These are phyloP conservation scores for Podaxis carcinomalis DNA, from an alignment of 768 basidiomycete species.

Conservation along the genomic window DNA sequence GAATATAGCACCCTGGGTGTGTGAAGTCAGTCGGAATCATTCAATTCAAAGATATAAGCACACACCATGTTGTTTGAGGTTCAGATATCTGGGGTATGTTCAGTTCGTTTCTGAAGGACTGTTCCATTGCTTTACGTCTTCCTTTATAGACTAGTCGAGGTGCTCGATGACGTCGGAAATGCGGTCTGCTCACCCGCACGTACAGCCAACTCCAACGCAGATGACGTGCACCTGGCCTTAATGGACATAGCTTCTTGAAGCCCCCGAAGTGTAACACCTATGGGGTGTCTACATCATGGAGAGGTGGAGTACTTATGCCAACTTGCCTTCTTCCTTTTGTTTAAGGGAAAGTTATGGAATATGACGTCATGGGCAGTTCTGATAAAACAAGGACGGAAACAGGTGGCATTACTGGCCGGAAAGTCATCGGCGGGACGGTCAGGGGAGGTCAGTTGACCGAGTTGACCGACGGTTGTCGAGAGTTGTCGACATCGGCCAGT, in stretches of 20 bases:
- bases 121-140: background rate
- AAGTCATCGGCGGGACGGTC: too few species aligned
- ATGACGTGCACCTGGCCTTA: background rate
- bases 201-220: background rate
- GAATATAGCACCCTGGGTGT: constrained; percentile 36
- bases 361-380: background rate
- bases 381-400: too few species aligned
- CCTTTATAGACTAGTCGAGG: background rate
- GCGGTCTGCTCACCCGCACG: too few species aligned
- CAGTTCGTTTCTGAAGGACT: background rate
- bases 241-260: background rate
- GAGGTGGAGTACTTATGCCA: background rate
- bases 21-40: background rate
- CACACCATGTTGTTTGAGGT: background rate
- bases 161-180: background rate
- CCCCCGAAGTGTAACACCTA: background rate
- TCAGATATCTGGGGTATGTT: background rate
- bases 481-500: too few species aligned
- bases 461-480: too few species aligned
- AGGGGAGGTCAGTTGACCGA: too few species aligned
- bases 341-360: background rate
- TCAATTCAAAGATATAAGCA: background rate
- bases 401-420: too few species aligned
- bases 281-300: background rate
- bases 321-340: background rate